Conservation (phyloP, 2,329 filamentous ascomycete genomes). For the Fusarium torulosum region DNA sequence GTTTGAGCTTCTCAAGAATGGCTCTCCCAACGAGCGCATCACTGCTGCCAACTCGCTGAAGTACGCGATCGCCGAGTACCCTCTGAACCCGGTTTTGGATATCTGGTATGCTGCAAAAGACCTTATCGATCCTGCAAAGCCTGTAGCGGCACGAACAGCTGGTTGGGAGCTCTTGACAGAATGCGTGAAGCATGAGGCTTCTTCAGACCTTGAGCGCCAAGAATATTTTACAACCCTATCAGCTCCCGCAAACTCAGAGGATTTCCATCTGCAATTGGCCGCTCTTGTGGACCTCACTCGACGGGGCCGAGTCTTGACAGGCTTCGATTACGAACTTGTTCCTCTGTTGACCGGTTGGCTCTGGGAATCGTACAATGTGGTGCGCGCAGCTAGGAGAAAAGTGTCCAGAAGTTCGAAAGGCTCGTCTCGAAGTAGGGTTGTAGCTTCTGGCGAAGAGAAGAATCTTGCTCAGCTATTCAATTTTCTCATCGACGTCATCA, state of each 20-base stretch:
- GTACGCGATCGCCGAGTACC: conserved; percentile 68
- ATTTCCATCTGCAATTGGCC: conserved; percentile 75
- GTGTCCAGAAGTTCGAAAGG: conserved; percentile 54
- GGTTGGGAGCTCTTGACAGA: conserved; percentile 75
- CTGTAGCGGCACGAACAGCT: conserved; percentile 65
- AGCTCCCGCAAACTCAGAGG: conserved; percentile 67
- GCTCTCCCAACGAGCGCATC: conserved; percentile 65
- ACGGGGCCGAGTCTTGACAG: conserved; percentile 71
- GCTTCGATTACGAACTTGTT: conserved; percentile 76
- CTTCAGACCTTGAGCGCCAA: conserved; percentile 74
- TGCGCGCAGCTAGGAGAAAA: conserved; percentile 64
- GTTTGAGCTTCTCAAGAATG: conserved; percentile 67
- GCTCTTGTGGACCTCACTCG: conserved; percentile 72
- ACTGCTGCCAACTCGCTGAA: conserved; percentile 70
- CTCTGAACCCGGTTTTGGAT: conserved; percentile 68
- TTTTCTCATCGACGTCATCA: conserved; percentile 76
- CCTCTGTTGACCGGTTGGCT: conserved; percentile 74
- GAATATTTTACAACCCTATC: conserved; percentile 75
- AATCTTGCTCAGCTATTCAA: conserved; percentile 74
- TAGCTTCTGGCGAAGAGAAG: conserved; percentile 66
- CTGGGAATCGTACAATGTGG: conserved; percentile 65
- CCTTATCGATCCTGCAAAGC: conserved; percentile 69
- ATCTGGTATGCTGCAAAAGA: conserved; percentile 77
- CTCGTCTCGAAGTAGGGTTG: conserved; percentile 54
- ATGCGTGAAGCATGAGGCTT: conserved; percentile 71